Percentiles rank a stretch among this genome's conserved stretches.
Conservation (phyloP, 768 basidiomycete species). For the Boletus rufocinnamomeus region DNA sequence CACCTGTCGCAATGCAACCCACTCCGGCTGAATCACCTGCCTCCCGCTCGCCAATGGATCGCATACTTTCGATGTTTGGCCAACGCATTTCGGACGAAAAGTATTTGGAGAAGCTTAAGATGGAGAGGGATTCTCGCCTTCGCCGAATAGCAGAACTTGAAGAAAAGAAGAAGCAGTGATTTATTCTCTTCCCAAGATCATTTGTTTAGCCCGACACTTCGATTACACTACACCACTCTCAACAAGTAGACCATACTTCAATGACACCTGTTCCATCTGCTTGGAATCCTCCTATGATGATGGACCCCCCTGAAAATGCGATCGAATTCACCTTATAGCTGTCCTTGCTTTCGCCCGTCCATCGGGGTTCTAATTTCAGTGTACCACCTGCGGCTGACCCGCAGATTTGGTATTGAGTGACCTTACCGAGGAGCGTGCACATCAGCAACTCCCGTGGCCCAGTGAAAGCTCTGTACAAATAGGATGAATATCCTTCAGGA, state of each 20-base stretch:
- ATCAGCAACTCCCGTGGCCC: conserved; percentile 47
- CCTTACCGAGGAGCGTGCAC: conserved; percentile 62
- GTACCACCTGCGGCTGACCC: conserved; percentile 40
- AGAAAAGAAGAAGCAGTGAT: conserved; percentile 38
- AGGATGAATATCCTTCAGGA: conserved; percentile 2
- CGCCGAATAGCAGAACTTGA: conserved; percentile 57
- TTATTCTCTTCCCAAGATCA: background rate
- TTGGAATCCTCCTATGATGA: conserved; percentile 65
- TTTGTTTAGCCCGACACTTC: background rate
- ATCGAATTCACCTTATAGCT: conserved; percentile 70
- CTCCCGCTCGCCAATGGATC: conserved; percentile 34
- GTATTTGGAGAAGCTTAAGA: conserved; percentile 60
- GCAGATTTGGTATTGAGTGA: conserved; percentile 51
- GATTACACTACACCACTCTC: conserved; percentile 4
- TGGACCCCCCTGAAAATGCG: conserved; percentile 44
- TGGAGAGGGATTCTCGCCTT: conserved; percentile 54
- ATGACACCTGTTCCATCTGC: conserved; percentile 59
- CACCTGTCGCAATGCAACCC: conserved; percentile 20
- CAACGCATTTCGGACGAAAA: conserved; percentile 69
- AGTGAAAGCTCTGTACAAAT: conserved; percentile 48
- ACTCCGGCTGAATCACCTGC: background rate
- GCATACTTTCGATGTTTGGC: conserved; percentile 36
- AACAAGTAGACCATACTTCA: conserved; percentile 53
- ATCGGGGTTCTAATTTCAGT: conserved; percentile 45
- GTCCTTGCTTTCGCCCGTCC: conserved; percentile 45